A percentile compares a stretch with the other conserved stretches of the same genome.
Conservation (phyloP, 2,329 filamentous ascomycete species). For the Arthrocladium fulminans region DNA sequence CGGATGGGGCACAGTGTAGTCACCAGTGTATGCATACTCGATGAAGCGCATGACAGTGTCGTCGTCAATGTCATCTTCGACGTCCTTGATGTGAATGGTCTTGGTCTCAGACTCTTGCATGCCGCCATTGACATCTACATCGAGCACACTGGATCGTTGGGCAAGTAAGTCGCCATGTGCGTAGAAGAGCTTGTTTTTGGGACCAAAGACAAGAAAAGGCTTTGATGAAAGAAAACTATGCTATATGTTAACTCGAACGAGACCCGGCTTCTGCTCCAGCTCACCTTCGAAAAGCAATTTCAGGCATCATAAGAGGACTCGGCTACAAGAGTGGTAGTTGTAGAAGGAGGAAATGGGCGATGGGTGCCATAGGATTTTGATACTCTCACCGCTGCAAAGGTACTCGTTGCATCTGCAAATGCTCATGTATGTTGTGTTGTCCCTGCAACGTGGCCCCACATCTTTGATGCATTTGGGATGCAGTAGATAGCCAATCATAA, state of each 20-base stretch:
- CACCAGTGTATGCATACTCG: constrained; percentile 20
- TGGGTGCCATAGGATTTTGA: too few species aligned
- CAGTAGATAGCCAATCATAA: neutral
- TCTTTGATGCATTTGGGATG: neutral
- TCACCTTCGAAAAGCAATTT: neutral
- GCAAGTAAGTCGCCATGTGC: constrained; percentile 18
- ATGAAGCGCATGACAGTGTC: constrained; percentile 20
- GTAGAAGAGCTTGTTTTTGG: constrained; percentile 14
- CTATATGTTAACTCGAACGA: too few species aligned
- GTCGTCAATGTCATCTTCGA: constrained; percentile 17
- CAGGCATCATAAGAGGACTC: neutral
- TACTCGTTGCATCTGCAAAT: too few species aligned
- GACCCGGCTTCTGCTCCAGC: too few species aligned
- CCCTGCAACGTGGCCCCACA: neutral
- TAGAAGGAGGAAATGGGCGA: too few species aligned
- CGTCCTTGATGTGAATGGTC: constrained; percentile 8
- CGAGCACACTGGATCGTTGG: constrained; percentile 15
- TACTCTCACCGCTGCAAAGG: too few species aligned
- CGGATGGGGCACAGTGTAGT: constrained; percentile 15
- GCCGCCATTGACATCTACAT: constrained; percentile 13
- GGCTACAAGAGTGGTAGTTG: too few species aligned
- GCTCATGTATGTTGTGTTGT: constrained; percentile 4
- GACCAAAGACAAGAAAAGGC: constrained; percentile 18
- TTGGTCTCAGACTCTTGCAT: constrained; percentile 16
- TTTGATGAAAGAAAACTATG: constrained; percentile 17